phyloP scores from a whole-genome alignment of 306 rosid species.

The Purshia tridentata region DNA sequence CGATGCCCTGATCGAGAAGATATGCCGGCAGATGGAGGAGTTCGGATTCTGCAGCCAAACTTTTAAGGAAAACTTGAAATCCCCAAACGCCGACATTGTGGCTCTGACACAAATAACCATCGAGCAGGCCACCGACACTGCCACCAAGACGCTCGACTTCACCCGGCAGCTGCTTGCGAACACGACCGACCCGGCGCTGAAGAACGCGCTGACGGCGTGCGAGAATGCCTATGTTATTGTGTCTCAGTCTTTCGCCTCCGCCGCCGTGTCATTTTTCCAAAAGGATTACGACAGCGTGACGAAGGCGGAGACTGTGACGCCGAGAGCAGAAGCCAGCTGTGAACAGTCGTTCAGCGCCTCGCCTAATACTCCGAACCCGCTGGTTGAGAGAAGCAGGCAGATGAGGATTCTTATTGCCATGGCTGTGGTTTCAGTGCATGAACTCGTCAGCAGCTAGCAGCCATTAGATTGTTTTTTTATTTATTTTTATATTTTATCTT shows the following conservation, averaged over 20 bases:
- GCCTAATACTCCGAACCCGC: background rate
- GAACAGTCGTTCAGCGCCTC: background rate
- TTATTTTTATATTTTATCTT: background rate
- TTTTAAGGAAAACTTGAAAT: constrained; percentile 18
- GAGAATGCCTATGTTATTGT: background rate
- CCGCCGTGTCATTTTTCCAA: background rate
- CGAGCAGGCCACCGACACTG: constrained; percentile 3
- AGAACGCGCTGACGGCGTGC: background rate
- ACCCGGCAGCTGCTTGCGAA: background rate
- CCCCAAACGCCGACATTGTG: constrained; percentile 2
- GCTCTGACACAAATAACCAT: constrained; percentile 29
- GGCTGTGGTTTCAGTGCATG: constrained; percentile 7
- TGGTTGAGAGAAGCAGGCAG: background rate
- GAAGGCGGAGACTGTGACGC: background rate
- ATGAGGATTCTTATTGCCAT: constrained; percentile 33
- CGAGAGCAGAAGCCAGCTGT: constrained; percentile 28
- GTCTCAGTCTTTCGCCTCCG: constrained; percentile 7
- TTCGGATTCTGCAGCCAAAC: constrained; percentile 29
- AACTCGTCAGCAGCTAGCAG: background rate
- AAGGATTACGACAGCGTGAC: constrained; percentile 13
- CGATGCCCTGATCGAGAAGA: constrained; percentile 16
- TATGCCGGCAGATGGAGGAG: constrained; percentile 28
- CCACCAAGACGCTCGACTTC: constrained; percentile 14
- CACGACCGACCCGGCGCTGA: background rate
- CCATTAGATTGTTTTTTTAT: background rate